phyloP scores from a whole-genome alignment of 441 rosid genomes.

The Populus trichocarpa region DNA sequence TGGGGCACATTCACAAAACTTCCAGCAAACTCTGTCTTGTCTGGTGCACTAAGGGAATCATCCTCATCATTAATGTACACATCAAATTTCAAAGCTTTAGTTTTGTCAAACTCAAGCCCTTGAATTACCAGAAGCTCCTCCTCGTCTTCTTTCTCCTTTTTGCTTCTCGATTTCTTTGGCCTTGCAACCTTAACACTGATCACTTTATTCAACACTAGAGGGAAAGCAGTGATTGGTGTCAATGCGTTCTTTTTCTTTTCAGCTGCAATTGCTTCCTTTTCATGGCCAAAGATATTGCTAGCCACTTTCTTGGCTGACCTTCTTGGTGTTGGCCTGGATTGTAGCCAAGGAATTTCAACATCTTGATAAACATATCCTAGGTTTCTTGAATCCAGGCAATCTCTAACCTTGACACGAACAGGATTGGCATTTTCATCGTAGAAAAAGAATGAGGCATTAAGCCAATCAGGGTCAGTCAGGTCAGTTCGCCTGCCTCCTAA shows the following conservation, averaged over 20 bases:
- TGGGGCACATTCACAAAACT: conserved; percentile 59
- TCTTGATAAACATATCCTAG: conserved; percentile 46
- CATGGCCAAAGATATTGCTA: conserved; percentile 8
- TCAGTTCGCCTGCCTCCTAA: conserved; percentile 37
- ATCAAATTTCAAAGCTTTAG: conserved; percentile 41
- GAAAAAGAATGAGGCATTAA: conserved; percentile 38
- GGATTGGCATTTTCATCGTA: conserved; percentile 54
- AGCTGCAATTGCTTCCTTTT: conserved; percentile 33
- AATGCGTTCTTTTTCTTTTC: conserved; percentile 2
- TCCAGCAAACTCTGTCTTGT: conserved; percentile 53
- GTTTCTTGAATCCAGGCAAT: conserved; percentile 33
- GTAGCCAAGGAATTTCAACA: conserved; percentile 51
- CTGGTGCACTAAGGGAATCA: conserved; percentile 24
- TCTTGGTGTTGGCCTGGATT: conserved; percentile 43
- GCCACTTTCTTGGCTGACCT: conserved; percentile 20
- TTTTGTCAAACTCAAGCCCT: conserved; percentile 38
- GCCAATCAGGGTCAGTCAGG: conserved; percentile 48
- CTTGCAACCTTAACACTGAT: conserved; percentile 34
- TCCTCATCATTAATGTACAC: conserved; percentile 51
- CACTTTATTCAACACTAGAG: conserved; percentile 31
- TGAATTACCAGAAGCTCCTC: conserved; percentile 51
- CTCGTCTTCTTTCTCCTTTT: conserved; percentile 50
- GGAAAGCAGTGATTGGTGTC: conserved; percentile 29
- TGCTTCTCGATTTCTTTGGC: conserved; percentile 54
- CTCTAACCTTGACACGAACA: conserved; percentile 49